Evolutionary conservation across 441 rosid genomes (phyloP).

Genomic region (Cnidoscolus chayamansa): DNA sequence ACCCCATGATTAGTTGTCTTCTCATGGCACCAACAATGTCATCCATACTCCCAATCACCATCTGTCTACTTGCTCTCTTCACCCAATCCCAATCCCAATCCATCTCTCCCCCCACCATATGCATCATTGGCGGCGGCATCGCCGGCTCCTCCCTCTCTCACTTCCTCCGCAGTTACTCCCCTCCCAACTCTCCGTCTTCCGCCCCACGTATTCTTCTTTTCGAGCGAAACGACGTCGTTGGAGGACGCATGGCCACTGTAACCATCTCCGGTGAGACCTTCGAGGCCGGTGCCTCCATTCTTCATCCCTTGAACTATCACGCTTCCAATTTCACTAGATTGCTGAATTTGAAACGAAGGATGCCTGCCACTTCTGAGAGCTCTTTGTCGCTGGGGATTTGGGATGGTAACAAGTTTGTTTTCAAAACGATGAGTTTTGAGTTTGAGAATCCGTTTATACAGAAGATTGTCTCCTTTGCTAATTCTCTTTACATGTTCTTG

Average conservation of each 20-base stretch:
- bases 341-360: constrained; percentile 42
- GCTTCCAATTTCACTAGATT: constrained; percentile 54
- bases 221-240: constrained; percentile 63
- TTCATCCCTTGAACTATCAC: constrained; percentile 79
- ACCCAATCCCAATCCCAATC: constrained; percentile 22
- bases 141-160: constrained; percentile 84
- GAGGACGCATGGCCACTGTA: constrained; percentile 86
- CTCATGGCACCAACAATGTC: not conserved
- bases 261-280: constrained; percentile 53
- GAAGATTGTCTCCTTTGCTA: constrained; percentile 55
- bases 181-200: constrained; percentile 21
- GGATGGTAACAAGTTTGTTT: constrained; percentile 60
- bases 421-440: constrained; percentile 47
- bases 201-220: constrained; percentile 47
- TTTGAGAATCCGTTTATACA: constrained; percentile 44
- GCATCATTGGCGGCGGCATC: constrained; percentile 82
- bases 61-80: constrained; percentile 14
- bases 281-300: constrained; percentile 88
- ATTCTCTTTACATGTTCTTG: constrained; percentile 48
- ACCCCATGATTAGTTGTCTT: too few species aligned
- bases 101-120: constrained; percentile 39
- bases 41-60: not conserved
- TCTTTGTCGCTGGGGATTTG: constrained; percentile 63
- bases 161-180: constrained; percentile 65
- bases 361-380: constrained; percentile 48